A percentile compares a stretch with the other conserved stretches of the same genome.
Conservation (phyloP, 2,329 filamentous ascomycete species). For the Lojkania enalia region DNA sequence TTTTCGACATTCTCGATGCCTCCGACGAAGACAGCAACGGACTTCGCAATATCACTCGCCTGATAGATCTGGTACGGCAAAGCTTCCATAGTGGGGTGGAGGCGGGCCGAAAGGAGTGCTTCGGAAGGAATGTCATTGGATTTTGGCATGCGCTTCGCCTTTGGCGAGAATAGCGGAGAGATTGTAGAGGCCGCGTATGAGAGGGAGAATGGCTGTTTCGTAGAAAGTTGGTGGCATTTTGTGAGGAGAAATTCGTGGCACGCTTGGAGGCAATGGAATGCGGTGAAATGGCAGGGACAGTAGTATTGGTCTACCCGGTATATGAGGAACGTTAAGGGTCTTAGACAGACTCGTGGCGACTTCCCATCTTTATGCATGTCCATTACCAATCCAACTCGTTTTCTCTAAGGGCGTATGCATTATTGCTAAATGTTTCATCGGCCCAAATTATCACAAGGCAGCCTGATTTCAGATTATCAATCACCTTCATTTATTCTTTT, state of each 20-base stretch:
- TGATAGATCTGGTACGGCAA: conserved; percentile 55
- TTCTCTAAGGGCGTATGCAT: no score
- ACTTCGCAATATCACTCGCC: conserved; percentile 48
- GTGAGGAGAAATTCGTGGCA: no score
- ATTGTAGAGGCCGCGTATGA: conserved; percentile 50
- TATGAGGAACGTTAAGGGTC: no score
- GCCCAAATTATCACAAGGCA: no score
- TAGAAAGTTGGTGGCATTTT: conserved; percentile 31
- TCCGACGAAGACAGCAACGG: conserved; percentile 45
- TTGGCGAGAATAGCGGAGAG: conserved; percentile 51
- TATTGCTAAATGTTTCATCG: no score
- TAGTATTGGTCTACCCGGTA: no score
- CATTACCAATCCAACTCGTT: no score
- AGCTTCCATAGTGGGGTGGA: conserved; percentile 56
- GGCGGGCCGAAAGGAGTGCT: conserved; percentile 46
- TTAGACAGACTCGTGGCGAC: no score
- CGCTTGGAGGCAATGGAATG: no score
- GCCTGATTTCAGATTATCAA: neutral
- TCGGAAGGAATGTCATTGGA: conserved; percentile 42
- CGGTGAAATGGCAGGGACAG: no score
- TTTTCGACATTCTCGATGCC: conserved; percentile 34
- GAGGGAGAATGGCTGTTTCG: conserved; percentile 46
- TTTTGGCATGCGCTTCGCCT: conserved; percentile 46
- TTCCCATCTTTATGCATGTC: no score
- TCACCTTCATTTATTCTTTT: neutral